Conservation (phyloP, 2,329 filamentous ascomycete genomes). For the Aspergillus sojae region DNA sequence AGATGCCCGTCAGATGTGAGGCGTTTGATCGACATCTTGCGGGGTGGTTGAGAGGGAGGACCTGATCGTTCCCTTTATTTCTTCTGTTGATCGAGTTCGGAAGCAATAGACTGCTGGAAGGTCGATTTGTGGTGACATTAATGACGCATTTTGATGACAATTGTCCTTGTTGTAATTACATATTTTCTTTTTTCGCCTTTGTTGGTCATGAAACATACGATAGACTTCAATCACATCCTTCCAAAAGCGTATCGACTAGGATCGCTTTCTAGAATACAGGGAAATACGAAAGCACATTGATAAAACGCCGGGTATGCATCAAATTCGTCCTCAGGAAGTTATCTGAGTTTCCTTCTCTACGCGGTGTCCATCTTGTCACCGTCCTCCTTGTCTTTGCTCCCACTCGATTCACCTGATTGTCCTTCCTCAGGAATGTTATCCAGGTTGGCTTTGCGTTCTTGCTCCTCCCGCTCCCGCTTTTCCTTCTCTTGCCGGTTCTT, state of each 20-base stretch:
- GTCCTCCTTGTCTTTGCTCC: slow-evolving; percentile 56
- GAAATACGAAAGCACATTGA: slow-evolving; percentile 17
- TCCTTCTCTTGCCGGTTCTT: slow-evolving; percentile 89
- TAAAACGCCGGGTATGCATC: slow-evolving; percentile 44
- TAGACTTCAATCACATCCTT: slow-evolving; percentile 14
- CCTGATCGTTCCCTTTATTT: slow-evolving; percentile 15
- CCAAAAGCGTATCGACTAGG: slow-evolving; percentile 15
- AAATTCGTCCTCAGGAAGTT: slow-evolving; percentile 28
- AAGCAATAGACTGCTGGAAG: slow-evolving; percentile 23
- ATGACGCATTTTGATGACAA: slow-evolving; percentile 14
- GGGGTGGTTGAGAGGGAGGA: slow-evolving; percentile 71
- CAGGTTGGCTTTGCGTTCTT: slow-evolving; percentile 72
- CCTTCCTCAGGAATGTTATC: slow-evolving; percentile 81
- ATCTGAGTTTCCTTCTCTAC: slow-evolving; percentile 46
- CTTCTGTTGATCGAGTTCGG: not conserved
- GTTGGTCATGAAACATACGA: slow-evolving; percentile 11
- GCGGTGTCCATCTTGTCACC: slow-evolving; percentile 91
- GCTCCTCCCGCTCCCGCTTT: slow-evolving; percentile 72
- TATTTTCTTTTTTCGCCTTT: not conserved
- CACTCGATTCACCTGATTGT: slow-evolving; percentile 66
- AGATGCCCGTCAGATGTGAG: slow-evolving; percentile 96
- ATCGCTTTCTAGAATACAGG: slow-evolving; percentile 23
- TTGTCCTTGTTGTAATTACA: slow-evolving; percentile 8
- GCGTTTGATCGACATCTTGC: slow-evolving; percentile 86
- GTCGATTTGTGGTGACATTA: slow-evolving; percentile 8